Conservation (phyloP, 2,329 filamentous ascomycete genomes). For the Trichophyton verrucosum region DNA sequence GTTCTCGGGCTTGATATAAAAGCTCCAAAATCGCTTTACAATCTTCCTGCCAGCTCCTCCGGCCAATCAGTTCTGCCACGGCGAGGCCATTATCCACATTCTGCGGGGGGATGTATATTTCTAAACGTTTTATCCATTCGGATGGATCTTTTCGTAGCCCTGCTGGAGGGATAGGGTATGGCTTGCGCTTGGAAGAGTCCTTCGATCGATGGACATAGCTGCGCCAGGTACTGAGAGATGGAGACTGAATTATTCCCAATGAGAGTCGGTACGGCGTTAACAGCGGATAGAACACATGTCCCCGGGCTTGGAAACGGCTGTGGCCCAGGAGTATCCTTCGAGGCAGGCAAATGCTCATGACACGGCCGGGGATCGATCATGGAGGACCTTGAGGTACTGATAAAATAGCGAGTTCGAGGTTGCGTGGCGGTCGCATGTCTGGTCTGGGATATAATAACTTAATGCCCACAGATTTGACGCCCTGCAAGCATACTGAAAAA, state of each 20-base stretch:
- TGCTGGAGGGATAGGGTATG: slow-evolving; percentile 14
- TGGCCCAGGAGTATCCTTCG: slow-evolving; percentile 14
- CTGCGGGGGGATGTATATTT: slow-evolving; percentile 22
- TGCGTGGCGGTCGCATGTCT: not conserved
- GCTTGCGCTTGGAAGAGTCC: slow-evolving; percentile 5
- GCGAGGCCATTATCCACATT: slow-evolving; percentile 4
- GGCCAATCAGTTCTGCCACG: slow-evolving; percentile 3
- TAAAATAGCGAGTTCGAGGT: not conserved
- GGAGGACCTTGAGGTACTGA: not conserved
- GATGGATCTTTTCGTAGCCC: slow-evolving; percentile 17
- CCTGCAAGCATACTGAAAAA: not conserved
- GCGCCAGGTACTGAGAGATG: not conserved
- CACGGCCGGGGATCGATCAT: slow-evolving; percentile 19
- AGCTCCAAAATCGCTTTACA: slow-evolving; percentile 23
- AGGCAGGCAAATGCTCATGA: slow-evolving; percentile 32
- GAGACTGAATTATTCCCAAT: not conserved
- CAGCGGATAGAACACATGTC: not conserved
- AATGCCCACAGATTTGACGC: not conserved
- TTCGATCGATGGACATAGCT: slow-evolving; percentile 3
- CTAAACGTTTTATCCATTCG: slow-evolving; percentile 26
- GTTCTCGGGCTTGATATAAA: slow-evolving; percentile 21
- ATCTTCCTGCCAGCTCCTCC: slow-evolving; percentile 12
- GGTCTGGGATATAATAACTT: not conserved
- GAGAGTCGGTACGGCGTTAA: not conserved
- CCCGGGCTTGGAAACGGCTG: slow-evolving; percentile 3